A percentile compares a stretch with the other conserved stretches of the same genome.
These are phyloP conservation scores for Extremus antarcticus DNA, from an alignment of 495 filamentous ascomycete genomes.

Conservation along the genomic window DNA sequence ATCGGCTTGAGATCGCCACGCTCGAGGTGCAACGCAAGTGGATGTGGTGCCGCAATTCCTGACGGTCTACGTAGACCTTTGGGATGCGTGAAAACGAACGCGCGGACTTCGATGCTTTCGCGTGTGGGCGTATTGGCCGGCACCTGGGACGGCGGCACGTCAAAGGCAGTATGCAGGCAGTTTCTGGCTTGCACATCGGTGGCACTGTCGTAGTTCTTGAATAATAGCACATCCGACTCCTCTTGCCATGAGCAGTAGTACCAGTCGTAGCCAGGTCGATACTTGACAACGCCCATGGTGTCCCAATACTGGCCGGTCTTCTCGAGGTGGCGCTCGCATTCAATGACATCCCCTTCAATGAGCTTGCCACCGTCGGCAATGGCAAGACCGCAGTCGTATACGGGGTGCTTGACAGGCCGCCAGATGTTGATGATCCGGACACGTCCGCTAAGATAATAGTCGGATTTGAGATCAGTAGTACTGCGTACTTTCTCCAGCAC, in stretches of 20 bases:
- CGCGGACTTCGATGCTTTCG: slow-evolving; percentile 16
- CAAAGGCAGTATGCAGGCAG: slow-evolving; percentile 17
- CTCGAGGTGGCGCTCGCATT: slow-evolving; percentile 13
- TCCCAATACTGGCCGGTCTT: slow-evolving; percentile 18
- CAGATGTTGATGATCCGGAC: slow-evolving; percentile 20
- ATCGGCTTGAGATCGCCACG: slow-evolving; percentile 5
- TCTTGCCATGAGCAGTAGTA: slow-evolving; percentile 15
- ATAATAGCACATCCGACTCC: slow-evolving; percentile 15
- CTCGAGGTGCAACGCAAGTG: slow-evolving; percentile 4
- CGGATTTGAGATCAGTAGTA: slow-evolving; percentile 15
- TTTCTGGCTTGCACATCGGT: slow-evolving; percentile 5
- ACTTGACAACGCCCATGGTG: slow-evolving; percentile 19
- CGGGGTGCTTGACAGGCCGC: slow-evolving; percentile 18
- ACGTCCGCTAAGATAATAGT: slow-evolving; percentile 11
- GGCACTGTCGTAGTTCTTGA: slow-evolving; percentile 20
- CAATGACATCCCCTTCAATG: slow-evolving; percentile 13
- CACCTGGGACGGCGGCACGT: slow-evolving; percentile 5
- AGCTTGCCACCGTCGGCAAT: slow-evolving; percentile 15
- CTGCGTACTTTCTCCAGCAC: slow-evolving; percentile 13
- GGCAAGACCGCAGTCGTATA: slow-evolving; percentile 17
- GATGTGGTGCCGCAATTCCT: slow-evolving; percentile 1
- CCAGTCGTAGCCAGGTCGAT: slow-evolving; percentile 17
- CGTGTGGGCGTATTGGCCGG: slow-evolving; percentile 5
- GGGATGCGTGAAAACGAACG: slow-evolving; percentile 13
- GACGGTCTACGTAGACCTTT: neutral